A percentile compares a stretch with the other conserved stretches of the same genome.
phyloP scores from a whole-genome alignment of 2,329 filamentous ascomycete genomes.

The Fusarium agapanthi region DNA sequence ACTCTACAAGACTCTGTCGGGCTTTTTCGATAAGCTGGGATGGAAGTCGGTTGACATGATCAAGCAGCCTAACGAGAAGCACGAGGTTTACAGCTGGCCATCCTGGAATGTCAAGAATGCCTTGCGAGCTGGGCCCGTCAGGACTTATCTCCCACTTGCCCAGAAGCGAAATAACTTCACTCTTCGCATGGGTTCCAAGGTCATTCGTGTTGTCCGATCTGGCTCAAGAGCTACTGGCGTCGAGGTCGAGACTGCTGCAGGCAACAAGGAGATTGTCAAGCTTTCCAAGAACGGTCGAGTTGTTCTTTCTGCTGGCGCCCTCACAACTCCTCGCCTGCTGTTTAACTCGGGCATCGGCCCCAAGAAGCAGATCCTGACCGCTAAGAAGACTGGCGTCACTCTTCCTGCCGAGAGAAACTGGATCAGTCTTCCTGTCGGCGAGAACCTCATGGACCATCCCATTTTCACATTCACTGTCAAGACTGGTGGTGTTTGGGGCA shows the following conservation, averaged over 20 bases:
- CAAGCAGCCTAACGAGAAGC: constrained; percentile 67
- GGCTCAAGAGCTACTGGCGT: constrained; percentile 70
- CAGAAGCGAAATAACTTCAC: constrained; percentile 69
- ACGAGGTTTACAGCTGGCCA: constrained; percentile 70
- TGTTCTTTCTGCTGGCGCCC: constrained; percentile 72
- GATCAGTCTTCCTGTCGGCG: constrained; percentile 66
- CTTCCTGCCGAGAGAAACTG: constrained; percentile 61
- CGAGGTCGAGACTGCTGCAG: constrained; percentile 63
- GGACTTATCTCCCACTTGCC: constrained; percentile 73
- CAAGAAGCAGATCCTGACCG: constrained; percentile 63
- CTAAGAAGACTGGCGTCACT: constrained; percentile 58
- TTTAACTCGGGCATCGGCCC: constrained; percentile 69
- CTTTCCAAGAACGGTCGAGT: constrained; percentile 69
- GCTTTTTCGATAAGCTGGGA: constrained; percentile 66
- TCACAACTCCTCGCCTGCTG: constrained; percentile 73
- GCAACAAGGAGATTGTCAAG: constrained; percentile 64
- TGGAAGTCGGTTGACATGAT: constrained; percentile 72
- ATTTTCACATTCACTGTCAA: constrained; percentile 47
- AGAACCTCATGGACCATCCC: constrained; percentile 64
- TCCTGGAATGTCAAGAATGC: constrained; percentile 73
- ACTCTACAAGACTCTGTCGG: constrained; percentile 68
- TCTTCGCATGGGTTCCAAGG: constrained; percentile 70
- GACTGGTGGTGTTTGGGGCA: constrained; percentile 23
- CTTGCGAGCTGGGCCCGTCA: constrained; percentile 74
- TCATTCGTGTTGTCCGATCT: constrained; percentile 69